These are phyloP conservation scores for Hura crepitans DNA, from an alignment of 441 rosid genomes.

Conservation along the genomic window DNA sequence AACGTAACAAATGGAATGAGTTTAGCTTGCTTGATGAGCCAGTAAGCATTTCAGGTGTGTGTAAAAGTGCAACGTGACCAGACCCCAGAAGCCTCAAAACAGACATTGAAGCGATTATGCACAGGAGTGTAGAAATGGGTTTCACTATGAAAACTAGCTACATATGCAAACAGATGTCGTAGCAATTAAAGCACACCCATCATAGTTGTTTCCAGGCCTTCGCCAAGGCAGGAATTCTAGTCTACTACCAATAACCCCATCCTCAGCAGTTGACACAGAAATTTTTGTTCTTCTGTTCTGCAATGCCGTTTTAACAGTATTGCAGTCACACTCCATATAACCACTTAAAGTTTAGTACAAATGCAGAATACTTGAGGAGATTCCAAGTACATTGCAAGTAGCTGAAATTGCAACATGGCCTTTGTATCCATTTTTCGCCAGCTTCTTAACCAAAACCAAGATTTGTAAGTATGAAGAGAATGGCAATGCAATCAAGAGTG, in stretches of 20 bases:
- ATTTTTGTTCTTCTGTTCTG: not conserved
- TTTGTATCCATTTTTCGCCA: not conserved
- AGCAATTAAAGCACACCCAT: not conserved
- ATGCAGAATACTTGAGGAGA: not conserved
- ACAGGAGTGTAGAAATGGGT: no score
- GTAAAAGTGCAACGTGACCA: not conserved
- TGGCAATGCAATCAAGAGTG: not conserved
- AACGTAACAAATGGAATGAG: not conserved
- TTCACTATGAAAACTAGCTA: not conserved
- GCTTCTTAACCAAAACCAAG: not conserved
- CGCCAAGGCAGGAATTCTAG: no score
- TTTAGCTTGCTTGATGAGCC: not conserved
- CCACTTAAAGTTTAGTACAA: no score
- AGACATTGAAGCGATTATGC: not conserved
- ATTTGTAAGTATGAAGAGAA: not conserved
- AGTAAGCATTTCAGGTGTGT: not conserved
- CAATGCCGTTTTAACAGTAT: not conserved
- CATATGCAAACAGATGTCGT: not conserved
- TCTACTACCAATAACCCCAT: not conserved
- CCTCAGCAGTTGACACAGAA: not conserved
- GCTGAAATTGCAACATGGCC: not conserved
- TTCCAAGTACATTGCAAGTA: not conserved
- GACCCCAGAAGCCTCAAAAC: not conserved
- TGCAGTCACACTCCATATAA: no score
- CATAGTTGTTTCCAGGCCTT: no score